Evolutionary conservation across 2,329 filamentous ascomycete genomes (phyloP).

Genomic region (Cladosporium sp.): DNA sequence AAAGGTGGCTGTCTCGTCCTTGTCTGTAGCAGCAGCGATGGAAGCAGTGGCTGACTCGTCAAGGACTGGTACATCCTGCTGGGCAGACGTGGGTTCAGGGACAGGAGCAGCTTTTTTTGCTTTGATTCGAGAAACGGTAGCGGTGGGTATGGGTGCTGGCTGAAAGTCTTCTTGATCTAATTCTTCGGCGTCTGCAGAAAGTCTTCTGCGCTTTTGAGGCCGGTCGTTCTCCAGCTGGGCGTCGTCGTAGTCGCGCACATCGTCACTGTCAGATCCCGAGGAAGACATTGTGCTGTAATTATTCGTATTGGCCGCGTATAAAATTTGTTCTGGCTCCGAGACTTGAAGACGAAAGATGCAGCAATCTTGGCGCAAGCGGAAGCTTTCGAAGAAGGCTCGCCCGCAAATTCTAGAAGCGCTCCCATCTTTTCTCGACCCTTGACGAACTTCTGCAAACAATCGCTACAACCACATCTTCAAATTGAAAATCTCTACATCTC

Average conservation of each 20-base stretch:
- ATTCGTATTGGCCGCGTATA: background rate
- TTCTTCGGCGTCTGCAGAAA: conserved; percentile 16
- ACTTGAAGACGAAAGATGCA: background rate
- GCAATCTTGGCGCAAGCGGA: conserved; percentile 3
- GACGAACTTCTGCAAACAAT: background rate
- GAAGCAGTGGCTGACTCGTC: conserved; percentile 13
- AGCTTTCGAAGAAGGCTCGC: background rate
- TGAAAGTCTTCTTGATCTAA: conserved; percentile 4
- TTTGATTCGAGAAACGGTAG: conserved; percentile 22
- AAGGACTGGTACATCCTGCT: background rate
- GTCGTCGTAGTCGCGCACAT: conserved; percentile 6
- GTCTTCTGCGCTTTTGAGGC: conserved; percentile 23
- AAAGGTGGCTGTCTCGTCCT: conserved; percentile 27
- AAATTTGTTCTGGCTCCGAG: background rate
- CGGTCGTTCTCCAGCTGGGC: conserved; percentile 13
- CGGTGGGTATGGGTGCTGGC: conserved; percentile 6
- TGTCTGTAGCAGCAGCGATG: conserved; percentile 27
- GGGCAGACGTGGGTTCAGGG: background rate
- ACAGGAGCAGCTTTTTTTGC: conserved; percentile 14
- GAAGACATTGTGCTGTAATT: background rate
- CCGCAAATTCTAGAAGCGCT: conserved; percentile 5
- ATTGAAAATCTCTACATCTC: no score
- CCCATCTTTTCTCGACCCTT: background rate
- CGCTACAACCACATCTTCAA: background rate
- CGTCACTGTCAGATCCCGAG: background rate